A percentile compares a stretch with the other conserved stretches of the same genome.
phyloP scores from a whole-genome alignment of 371 early-diverging fungal species.

The Actinomucor elegans region DNA sequence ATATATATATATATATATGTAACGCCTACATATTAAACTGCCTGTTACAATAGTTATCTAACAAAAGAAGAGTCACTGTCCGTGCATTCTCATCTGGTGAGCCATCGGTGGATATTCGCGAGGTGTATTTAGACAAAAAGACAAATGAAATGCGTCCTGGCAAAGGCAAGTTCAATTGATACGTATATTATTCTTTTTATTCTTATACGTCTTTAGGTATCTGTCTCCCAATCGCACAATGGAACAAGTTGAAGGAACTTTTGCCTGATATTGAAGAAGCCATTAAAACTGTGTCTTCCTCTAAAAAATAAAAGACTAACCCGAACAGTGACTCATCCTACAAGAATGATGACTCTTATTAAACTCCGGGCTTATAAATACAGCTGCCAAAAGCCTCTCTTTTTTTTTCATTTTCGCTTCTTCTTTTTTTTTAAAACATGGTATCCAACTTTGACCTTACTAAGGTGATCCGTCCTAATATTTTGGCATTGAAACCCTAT shows the following conservation, averaged over 20 bases:
- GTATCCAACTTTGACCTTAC: conserved; percentile 65
- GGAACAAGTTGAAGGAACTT: conserved; percentile 18
- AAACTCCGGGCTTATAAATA: not conserved
- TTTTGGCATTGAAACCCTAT: conserved; percentile 88
- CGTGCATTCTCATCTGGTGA: conserved; percentile 18
- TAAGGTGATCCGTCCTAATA: conserved; percentile 90
- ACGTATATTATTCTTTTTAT: too few species aligned
- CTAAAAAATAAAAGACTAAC: conserved; percentile 7
- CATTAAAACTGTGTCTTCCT: not conserved
- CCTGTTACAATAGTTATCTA: conserved; percentile 28
- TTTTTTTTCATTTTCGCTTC: not conserved
- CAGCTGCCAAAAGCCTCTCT: not conserved
- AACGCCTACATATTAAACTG: not conserved
- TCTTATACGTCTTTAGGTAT: too few species aligned
- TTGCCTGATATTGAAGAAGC: conserved; percentile 24
- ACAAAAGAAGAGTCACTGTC: conserved; percentile 23
- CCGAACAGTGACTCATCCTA: conserved; percentile 4
- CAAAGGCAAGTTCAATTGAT: conserved; percentile 9
- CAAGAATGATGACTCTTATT: not conserved
- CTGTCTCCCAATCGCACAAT: conserved; percentile 27
- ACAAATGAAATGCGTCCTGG: conserved; percentile 21
- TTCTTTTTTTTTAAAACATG: not conserved
- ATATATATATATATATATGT: too few species aligned
- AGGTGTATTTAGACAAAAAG: conserved; percentile 18
- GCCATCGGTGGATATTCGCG: conserved; percentile 24